Base-by-base conservation (phyloP, 176 grass and related monocot species). In the Carex cristatella region DNA sequence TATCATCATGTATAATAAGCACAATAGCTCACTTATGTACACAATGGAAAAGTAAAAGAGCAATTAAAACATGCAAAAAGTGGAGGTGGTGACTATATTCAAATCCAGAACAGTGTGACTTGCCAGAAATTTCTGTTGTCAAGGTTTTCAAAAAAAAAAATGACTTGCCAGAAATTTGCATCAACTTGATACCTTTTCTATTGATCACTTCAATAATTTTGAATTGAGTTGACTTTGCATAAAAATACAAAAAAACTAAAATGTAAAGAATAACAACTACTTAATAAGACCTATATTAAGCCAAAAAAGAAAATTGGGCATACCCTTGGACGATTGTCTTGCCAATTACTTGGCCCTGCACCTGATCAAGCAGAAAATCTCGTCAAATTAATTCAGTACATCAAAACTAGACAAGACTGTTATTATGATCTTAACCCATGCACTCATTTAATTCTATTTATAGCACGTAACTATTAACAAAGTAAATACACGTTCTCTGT, bases 321-420 rank as follows among this genome's bases (percentile, higher is more conserved):
- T 77, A 77, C 73, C 73, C 49, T 77, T 56, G 49, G 49, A n/a
- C 73, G 4, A 4, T 77, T 56, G 4, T 77, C 49, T 77, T 56
- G 73, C 49, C 73, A 77, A 33, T 77, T 77, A 77, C 73, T 77
- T 56, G 73, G 73, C 33, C 73, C 73, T 55, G 73, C 73, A 16
- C 48, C 73, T 77, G 73, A 77, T 32, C 27, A 77, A 77, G 49
- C 10, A 56, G 49, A 27, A 77, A 74, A 56, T 12, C 19, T 77
- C 4, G 56, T 31, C 73, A 32, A 33, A 77, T 77, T 32, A 77
- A 31, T 56, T 55, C 27, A 56, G 15, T 77, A 15, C 14, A 77
- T 77, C 11, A 32, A 30, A 76, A 55, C 44, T 16, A 55, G 72
- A 55, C 27, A 55, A 56, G 27, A 77, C 15, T 33, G 13, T 31